phyloP scores from a whole-genome alignment of 75 land plant species.

The Pinus taeda region DNA sequence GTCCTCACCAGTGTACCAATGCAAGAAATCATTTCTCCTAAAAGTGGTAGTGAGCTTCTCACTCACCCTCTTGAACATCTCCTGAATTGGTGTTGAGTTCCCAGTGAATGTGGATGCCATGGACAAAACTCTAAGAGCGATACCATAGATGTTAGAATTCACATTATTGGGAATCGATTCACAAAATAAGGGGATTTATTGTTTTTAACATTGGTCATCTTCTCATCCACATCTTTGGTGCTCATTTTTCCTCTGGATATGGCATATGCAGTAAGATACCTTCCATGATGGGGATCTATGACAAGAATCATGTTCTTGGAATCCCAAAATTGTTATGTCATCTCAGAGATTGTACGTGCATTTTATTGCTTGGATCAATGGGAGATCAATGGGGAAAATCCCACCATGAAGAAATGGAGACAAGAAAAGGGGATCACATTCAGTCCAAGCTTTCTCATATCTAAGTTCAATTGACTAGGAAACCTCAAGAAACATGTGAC shows the following conservation, averaged over 20 bases:
- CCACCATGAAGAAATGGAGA: background rate
- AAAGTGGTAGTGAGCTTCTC: too few relatives aligned
- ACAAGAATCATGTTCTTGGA: background rate
- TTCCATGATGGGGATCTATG: background rate
- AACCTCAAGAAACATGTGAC: background rate
- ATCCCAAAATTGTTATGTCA: background rate
- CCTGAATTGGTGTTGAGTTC: too few relatives aligned
- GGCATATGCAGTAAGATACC: background rate
- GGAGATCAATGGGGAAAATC: background rate
- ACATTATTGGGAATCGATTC: too few relatives aligned
- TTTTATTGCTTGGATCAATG: background rate
- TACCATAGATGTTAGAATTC: too few relatives aligned
- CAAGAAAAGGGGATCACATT: background rate
- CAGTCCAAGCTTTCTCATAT: background rate
- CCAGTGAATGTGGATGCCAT: too few relatives aligned
- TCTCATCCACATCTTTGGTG: too few relatives aligned
- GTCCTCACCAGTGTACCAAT: too few relatives aligned
- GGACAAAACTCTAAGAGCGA: too few relatives aligned
- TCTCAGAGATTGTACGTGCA: background rate
- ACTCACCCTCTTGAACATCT: too few relatives aligned
- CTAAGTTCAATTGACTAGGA: background rate
- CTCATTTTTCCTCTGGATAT: background rate
- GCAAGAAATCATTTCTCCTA: too few relatives aligned
- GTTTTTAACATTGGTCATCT: too few relatives aligned
- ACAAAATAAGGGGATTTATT: too few relatives aligned